These are phyloP conservation scores for Boehmeria nivea DNA, from an alignment of 306 rosid species.

Conservation along the genomic window DNA sequence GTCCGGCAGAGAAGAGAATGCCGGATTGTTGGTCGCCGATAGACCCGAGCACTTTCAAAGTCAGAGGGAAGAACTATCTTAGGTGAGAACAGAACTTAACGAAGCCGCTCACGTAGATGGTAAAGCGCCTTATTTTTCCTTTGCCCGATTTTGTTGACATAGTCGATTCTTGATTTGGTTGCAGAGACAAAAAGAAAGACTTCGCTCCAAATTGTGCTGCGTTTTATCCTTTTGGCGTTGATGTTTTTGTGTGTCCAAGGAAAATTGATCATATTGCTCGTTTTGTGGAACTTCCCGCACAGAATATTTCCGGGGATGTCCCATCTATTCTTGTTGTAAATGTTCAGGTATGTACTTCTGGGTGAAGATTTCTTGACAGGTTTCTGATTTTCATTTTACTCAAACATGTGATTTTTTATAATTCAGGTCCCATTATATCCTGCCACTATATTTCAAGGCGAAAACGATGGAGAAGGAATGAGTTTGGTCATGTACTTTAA, in stretches of 20 bases:
- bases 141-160: slow-evolving; percentile 12
- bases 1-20: slow-evolving; percentile 59
- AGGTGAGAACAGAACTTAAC: no score
- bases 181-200: slow-evolving; percentile 95
- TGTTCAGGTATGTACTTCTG: slow-evolving; percentile 58
- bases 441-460: slow-evolving; percentile 72
- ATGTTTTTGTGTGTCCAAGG: slow-evolving; percentile 63
- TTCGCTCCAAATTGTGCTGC: slow-evolving; percentile 71
- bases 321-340: slow-evolving; percentile 86
- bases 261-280: slow-evolving; percentile 93
- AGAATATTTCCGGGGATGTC: slow-evolving; percentile 50
- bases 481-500: slow-evolving; percentile 79
- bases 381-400: neutral
- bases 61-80: slow-evolving; percentile 74
- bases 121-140: no score
- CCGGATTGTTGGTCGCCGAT: slow-evolving; percentile 78
- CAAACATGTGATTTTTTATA: slow-evolving; percentile 9
- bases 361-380: slow-evolving; percentile 1
- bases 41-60: slow-evolving; percentile 80
- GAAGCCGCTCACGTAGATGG: no score
- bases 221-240: slow-evolving; percentile 76
- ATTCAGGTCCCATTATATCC: slow-evolving; percentile 91
- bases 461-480: slow-evolving; percentile 96
- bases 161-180: slow-evolving; percentile 13
- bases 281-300: slow-evolving; percentile 78